A percentile compares a stretch with the other conserved stretches of the same genome.
phyloP scores from a whole-genome alignment of 1,284 basidiomycete species.

The Trichosporon inkin region DNA sequence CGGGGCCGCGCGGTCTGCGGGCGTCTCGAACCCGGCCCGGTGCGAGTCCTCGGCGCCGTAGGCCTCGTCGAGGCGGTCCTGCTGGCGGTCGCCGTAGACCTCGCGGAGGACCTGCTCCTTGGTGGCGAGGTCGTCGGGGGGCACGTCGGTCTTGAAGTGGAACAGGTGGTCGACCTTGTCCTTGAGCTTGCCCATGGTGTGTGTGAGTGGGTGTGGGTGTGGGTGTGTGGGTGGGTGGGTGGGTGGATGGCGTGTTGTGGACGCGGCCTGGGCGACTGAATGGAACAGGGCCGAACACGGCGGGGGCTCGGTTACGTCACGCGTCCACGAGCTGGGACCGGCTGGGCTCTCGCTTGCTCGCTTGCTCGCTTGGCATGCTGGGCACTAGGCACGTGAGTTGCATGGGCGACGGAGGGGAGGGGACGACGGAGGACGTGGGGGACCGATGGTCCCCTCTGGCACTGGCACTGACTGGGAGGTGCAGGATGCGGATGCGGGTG shows the following conservation, averaged over 20 bases:
- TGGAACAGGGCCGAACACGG: not conserved
- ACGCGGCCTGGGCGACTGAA: not conserved
- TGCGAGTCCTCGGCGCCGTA: not conserved
- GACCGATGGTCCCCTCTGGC: too few relatives aligned
- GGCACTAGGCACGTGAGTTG: too few relatives aligned
- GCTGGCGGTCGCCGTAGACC: not conserved
- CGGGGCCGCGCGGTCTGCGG: not conserved
- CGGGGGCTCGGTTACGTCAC: not conserved
- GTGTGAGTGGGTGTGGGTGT: not conserved
- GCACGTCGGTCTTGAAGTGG: not conserved
- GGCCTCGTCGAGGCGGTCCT: not conserved
- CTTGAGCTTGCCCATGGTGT: slow-evolving; percentile 1
- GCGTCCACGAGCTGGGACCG: not conserved
- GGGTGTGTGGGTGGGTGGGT: not conserved
- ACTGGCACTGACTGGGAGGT: too few relatives aligned
- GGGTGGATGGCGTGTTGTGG: not conserved
- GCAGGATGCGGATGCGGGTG: too few relatives aligned
- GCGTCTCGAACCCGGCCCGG: not conserved
- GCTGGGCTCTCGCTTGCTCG: not conserved
- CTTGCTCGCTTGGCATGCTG: not conserved
- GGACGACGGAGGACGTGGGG: too few relatives aligned
- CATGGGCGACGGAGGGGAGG: too few relatives aligned
- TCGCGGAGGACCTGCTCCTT: not conserved
- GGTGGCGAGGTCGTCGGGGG: not conserved
- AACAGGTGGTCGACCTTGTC: not conserved